Evolutionary conservation across 179 eudicot species (phyloP), one percentile per base, ranked within the genome.

Genomic region (Amaranthus tricolor): DNA sequence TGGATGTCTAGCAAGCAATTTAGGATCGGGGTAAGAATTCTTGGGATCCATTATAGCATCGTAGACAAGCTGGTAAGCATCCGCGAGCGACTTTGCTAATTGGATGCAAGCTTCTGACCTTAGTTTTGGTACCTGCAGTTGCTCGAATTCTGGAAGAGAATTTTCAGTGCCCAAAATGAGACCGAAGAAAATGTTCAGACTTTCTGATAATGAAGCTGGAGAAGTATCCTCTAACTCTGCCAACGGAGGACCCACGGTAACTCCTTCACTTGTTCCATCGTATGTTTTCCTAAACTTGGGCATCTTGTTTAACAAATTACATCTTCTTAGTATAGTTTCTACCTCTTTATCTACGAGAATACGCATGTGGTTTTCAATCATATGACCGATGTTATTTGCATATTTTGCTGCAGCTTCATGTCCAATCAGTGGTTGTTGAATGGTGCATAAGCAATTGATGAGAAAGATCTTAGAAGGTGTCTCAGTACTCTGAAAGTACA

Each of bases 1-100:
- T 9, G 98, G 97, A 83, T 95, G 99, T 82, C 99, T 88, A 5
- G 99, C 98, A 62, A 95, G 81, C 4, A 98, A 88, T 86, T 89
- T 93, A 4, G 99, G 98, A 81, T 95, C 98, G 0, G 94, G 89
- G 72, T 91, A 95, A 14, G 76, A 71, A 75, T 95, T 95, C 69
- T 80, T 80, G 0, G 96, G 94, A 74, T 95, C 91, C 92, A 88
- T 82, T 55, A 95, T 85, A 5, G 91, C 93, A 59, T 85, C 82
- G 78, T 91, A 89, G 66, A 93, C 82, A 74, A 91, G 84, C 76
- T 95, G 94, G 57, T 93, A 95, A 61, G 96, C 88, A 72, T 93
- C 94, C 7, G 91, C 90, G 62, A 95, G 88, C 12, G 87, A 91
- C 66, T 84, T 88, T 50, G 98, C 89, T 73, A 95, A 79, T 76